These are phyloP conservation scores for Phaseolus lunatus DNA, from an alignment of 306 rosid genomes.

Conservation along the genomic window DNA sequence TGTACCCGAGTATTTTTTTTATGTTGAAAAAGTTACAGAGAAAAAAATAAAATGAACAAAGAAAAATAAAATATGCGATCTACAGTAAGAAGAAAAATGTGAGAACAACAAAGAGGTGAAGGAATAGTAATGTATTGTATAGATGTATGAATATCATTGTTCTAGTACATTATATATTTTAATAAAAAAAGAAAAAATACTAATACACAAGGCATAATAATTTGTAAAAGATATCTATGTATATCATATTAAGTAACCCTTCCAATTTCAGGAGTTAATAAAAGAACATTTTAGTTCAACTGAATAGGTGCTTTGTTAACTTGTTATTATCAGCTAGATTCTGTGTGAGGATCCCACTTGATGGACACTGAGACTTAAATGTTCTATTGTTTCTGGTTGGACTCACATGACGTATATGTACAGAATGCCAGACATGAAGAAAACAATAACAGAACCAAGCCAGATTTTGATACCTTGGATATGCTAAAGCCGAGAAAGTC, in stretches of 20 bases:
- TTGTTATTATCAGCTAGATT: conserved; percentile 16
- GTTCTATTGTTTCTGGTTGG: conserved; percentile 47
- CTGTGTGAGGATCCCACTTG: conserved; percentile 8
- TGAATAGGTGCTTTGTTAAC: conserved; percentile 5
- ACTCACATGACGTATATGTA: conserved; percentile 42
- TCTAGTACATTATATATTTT: background rate
- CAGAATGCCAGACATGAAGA: conserved; percentile 46
- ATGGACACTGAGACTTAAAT: conserved; percentile 23
- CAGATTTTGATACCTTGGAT: conserved; percentile 58
- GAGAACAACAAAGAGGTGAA: too few relatives aligned
- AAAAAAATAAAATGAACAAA: too few relatives aligned
- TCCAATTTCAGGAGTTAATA: too few relatives aligned
- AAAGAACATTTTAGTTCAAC: background rate
- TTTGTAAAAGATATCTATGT: too few relatives aligned
- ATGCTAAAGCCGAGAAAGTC: conserved; percentile 49
- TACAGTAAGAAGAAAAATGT: too few relatives aligned
- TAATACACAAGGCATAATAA: too few relatives aligned
- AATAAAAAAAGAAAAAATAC: background rate
- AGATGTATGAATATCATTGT: background rate
- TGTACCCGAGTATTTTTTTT: too few relatives aligned
- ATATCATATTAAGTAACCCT: too few relatives aligned
- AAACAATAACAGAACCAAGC: conserved; percentile 58
- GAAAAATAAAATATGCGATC: too few relatives aligned
- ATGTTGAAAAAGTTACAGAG: too few relatives aligned
- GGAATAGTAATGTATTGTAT: background rate